Base-by-base conservation (phyloP, 768 basidiomycete species). In the Rhodotorula taiwanensis region DNA sequence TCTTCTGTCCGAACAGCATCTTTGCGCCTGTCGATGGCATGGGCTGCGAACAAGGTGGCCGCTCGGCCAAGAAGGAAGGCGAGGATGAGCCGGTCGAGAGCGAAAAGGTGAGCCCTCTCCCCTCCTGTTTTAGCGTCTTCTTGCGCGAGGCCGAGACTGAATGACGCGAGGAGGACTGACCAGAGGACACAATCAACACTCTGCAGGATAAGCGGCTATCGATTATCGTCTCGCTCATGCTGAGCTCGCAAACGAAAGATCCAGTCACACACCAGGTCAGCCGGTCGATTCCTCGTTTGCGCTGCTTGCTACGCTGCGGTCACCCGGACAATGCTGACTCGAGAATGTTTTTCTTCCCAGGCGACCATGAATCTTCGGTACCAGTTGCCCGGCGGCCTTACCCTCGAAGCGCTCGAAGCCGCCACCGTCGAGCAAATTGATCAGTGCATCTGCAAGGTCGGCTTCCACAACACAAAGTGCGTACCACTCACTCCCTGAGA, bases 1-100 rank as follows among this genome's bases (percentile, higher is more conserved):
- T 30, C 8, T 4, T 27, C 5, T 73, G 2, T 90, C 92, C 50
- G 71, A 79, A 80, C 52, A 48, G 63, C 11, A 81, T 85, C 28
- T 77, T 82, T 0, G 92, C 93, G 0, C 91, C 94, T 0, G 94
- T 95, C 2, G 94, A 98, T 72, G 88, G 86, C 0, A 89, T 92
- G 88, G 89, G 90, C 2, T 89, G 89, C 70, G 83, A 87, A 52
- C 81, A 80, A 59, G 86, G 86, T 0, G 84, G 88, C 81, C 47
- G 86, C 87, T 70, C 75, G n/a, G n/a, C 71, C 13, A 83, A 86
- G 49, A 33, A 34, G 43, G 55, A 52, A 15, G 47, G 21, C 28
- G 41, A 20, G 44, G 41, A 50, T 14, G 23, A 27, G 25, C 18
- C 69, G 65, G 67, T 71, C 34, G 62, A 66, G 47, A 48, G 23